Evolutionary conservation across 371 early-diverging fungal genomes (phyloP), one percentile per base, ranked within the genome.

Genomic region (Apophysomyces sp.): DNA sequence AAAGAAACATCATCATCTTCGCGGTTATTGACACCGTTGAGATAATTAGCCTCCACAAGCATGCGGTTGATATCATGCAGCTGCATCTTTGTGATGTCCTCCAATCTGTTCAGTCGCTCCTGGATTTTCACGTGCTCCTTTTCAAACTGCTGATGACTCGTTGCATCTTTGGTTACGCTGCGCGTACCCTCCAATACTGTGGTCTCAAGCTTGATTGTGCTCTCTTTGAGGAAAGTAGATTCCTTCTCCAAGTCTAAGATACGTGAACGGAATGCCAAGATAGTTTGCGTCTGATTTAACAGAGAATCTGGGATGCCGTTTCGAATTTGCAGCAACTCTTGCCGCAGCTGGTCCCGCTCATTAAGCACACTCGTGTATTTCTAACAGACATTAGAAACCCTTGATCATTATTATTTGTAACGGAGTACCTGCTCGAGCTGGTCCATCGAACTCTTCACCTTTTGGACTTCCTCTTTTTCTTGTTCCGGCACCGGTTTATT

Each of bases 21-120:
- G 11, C 60, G 62, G 30, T 72, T 74, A 31, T 72, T 77, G 18
- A 77, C 64, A 9, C 81, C 81, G 56, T 80, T 77, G 7, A 80
- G 62, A 55, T 80, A 80, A 31, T 80, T 80, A 15, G 81, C 89
- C 58, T 90, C 92, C 1, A 80, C 77, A 0, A 85, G 71, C 68
- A 91, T 80, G n/a, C 87, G 83, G 62, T 88, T 88, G 52, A 91
- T 84, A 52, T 86, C 87, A 34, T 79, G 85, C 49, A 85, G 68
- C 61, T 89, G 86, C 71, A 80, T 86, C 40, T 72, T 86, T 57
- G 78, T 84, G 60, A 77, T 88, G 81, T 80, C 85, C 55, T 85
- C 82, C 54, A 89, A 74, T 30, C 85, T 61, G 41, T 86, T 80
- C 58, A 82, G 72, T 58, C 87, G 85, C 65, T 84, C 87, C 69